Evolutionary conservation across 257 asterid species (phyloP).

Genomic region (Fraxinus anomala): DNA sequence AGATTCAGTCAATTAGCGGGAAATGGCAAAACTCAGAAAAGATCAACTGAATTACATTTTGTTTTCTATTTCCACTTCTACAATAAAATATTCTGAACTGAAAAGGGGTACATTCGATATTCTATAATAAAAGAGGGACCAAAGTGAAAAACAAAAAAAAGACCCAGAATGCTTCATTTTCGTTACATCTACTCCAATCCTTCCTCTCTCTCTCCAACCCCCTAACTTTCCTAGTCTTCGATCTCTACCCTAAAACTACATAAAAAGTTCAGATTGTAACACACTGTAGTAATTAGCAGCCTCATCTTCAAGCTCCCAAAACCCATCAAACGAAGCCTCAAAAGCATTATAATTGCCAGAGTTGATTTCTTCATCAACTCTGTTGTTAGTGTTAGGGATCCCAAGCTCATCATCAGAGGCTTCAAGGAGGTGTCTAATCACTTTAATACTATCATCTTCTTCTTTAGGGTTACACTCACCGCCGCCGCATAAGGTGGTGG

Average conservation of each 20-base stretch:
- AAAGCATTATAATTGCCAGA: conserved; percentile 28
- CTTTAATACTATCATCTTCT: conserved; percentile 30
- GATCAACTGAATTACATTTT: neutral
- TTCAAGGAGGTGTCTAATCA: conserved; percentile 78
- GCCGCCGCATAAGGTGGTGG: neutral
- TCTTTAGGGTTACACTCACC: conserved; percentile 17
- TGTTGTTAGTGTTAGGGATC: conserved; percentile 48
- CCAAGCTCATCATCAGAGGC: conserved; percentile 94
- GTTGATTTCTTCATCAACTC: conserved; percentile 27
- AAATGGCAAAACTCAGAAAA: too few species aligned
- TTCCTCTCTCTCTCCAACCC: conserved; percentile 12
- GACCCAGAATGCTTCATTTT: conserved; percentile 35
- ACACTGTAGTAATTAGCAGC: conserved; percentile 58
- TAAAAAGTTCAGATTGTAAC: conserved; percentile 70
- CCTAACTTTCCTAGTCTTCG: conserved; percentile 34
- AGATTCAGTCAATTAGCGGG: too few species aligned
- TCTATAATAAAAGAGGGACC: conserved; percentile 40
- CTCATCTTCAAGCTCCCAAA: conserved; percentile 82
- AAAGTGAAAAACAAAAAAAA: conserved; percentile 32
- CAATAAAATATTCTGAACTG: conserved; percentile 34
- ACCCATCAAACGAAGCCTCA: conserved; percentile 40
- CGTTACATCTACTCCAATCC: conserved; percentile 18
- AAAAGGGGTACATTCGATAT: conserved; percentile 28
- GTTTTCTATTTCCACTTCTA: conserved; percentile 18
- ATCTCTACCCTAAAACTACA: conserved; percentile 43